Evolutionary conservation across 768 basidiomycete species (phyloP).

Genomic region (Trichaptum fuscoviolaceum): DNA sequence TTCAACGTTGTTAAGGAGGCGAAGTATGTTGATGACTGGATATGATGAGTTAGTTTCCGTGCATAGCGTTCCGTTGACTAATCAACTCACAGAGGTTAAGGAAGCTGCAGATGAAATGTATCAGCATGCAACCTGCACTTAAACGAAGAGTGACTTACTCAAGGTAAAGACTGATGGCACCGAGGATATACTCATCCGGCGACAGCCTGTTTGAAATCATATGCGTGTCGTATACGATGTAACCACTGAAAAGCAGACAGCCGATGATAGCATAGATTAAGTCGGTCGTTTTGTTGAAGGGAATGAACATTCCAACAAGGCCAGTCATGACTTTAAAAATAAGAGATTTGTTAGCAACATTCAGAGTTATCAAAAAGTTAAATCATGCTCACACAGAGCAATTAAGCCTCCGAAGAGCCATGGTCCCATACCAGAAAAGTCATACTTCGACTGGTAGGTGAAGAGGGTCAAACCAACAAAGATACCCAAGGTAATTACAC

Average conservation of each 20-base stretch:
- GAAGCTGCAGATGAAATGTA: constrained; percentile 43
- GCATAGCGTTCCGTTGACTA: not conserved
- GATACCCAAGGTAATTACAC: constrained; percentile 84
- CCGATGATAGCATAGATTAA: constrained; percentile 75
- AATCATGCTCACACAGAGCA: constrained; percentile 54
- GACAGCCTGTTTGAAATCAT: constrained; percentile 82
- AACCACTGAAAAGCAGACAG: constrained; percentile 82
- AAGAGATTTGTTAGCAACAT: constrained; percentile 8
- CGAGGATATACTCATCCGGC: constrained; percentile 92
- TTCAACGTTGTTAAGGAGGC: constrained; percentile 59
- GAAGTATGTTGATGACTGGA: constrained; percentile 84
- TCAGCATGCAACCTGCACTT: constrained; percentile 14
- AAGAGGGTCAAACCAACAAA: constrained; percentile 93
- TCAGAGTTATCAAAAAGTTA: not conserved
- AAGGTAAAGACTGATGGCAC: constrained; percentile 87
- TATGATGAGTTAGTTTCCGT: constrained; percentile 3
- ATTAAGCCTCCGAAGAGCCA: constrained; percentile 84
- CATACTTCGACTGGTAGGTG: constrained; percentile 95
- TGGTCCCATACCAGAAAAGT: constrained; percentile 89
- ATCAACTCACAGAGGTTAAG: constrained; percentile 74
- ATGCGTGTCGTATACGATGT: constrained; percentile 89
- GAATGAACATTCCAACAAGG: constrained; percentile 79
- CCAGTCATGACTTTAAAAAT: constrained; percentile 69
- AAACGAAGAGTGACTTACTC: constrained; percentile 50
- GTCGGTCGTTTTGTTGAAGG: constrained; percentile 78